These are phyloP conservation scores for Borealophlyctis nickersoniae DNA, from an alignment of 192 early-diverging fungal species.

Conservation along the genomic window DNA sequence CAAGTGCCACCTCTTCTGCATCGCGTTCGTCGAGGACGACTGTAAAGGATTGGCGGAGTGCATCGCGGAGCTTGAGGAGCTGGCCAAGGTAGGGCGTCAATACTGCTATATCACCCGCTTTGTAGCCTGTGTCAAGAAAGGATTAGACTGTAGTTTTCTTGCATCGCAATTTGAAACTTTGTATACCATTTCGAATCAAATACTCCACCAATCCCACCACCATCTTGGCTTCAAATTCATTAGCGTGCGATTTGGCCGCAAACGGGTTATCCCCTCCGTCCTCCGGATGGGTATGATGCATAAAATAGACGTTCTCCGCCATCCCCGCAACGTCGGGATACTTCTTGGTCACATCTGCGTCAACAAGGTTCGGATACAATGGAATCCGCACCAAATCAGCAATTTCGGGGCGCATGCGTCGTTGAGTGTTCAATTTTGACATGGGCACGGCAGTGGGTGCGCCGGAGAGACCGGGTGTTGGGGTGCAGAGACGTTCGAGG, in stretches of 20 bases:
- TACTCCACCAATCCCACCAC: constrained; percentile 32
- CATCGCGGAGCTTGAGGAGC: constrained; percentile 19
- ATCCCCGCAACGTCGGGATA: constrained; percentile 32
- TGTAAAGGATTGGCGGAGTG: constrained; percentile 5
- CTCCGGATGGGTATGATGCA: constrained; percentile 29
- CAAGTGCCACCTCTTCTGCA: constrained; percentile 7
- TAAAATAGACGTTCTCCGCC: constrained; percentile 28
- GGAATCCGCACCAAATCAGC: constrained; percentile 22
- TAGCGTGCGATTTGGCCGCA: constrained; percentile 16
- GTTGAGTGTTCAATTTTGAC: constrained; percentile 19
- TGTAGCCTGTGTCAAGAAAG: no score
- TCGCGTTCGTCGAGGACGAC: constrained; percentile 29
- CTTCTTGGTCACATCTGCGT: constrained; percentile 2
- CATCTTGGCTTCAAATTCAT: constrained; percentile 28
- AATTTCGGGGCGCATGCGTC: constrained; percentile 40
- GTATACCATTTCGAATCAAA: constrained; percentile 27
- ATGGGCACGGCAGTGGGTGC: constrained; percentile 10
- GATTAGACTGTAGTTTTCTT: no score
- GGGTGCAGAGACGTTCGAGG: constrained; percentile 31
- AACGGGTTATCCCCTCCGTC: background rate
- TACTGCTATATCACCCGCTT: constrained; percentile 23
- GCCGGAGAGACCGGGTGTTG: constrained; percentile 6
- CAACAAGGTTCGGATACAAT: constrained; percentile 30
- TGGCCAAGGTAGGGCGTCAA: constrained; percentile 45
- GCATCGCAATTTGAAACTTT: no score